These are phyloP conservation scores for Candida rishiriensis DNA, from an alignment of 805 yeast genomes.

Conservation along the genomic window DNA sequence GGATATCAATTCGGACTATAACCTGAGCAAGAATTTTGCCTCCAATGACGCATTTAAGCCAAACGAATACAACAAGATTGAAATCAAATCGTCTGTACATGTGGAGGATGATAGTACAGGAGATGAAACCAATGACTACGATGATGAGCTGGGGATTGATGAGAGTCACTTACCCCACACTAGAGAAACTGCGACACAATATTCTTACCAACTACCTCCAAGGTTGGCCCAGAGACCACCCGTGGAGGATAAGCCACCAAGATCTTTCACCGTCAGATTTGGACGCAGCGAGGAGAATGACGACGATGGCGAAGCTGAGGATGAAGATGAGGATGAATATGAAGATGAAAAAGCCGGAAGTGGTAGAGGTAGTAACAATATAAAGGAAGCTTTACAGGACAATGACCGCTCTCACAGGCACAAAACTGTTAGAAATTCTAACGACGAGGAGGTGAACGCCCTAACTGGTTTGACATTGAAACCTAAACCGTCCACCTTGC, in stretches of 20 bases:
- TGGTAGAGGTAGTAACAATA: conserved; percentile 1
- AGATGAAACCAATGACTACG: conserved; percentile 6
- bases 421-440: conserved; percentile 1
- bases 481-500: conserved; percentile 4
- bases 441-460: conserved; percentile 10
- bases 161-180: not conserved
- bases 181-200: conserved; percentile 10
- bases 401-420: not conserved
- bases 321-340: conserved; percentile 2
- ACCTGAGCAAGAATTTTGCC: conserved; percentile 22
- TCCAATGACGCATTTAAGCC: conserved; percentile 24
- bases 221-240: conserved; percentile 21
- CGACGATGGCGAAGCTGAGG: conserved; percentile 3
- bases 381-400: not conserved
- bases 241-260: conserved; percentile 31
- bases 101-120: conserved; percentile 3
- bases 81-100: conserved; percentile 16
- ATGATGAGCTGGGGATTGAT: conserved; percentile 4
- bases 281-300: conserved; percentile 10
- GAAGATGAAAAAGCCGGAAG: not conserved
- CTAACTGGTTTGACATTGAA: conserved; percentile 16
- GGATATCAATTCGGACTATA: conserved; percentile 32
- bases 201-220: conserved; percentile 14
- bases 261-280: conserved; percentile 26
- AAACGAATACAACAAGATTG: conserved; percentile 22